These are phyloP conservation scores for Flagelloscypha sp. DNA, from an alignment of 768 basidiomycete species.

Conservation along the genomic window DNA sequence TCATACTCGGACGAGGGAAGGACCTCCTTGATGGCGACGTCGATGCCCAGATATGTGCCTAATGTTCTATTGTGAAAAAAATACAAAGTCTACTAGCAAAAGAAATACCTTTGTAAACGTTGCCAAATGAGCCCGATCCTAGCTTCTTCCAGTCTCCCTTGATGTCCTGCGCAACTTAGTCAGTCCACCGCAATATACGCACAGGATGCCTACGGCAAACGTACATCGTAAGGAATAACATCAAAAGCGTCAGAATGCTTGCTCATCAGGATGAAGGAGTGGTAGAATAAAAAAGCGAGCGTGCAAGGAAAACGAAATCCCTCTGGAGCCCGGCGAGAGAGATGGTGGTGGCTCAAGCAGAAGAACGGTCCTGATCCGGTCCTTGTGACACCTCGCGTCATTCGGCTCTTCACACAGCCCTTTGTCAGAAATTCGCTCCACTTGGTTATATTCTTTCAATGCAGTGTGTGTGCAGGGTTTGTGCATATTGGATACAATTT, in stretches of 20 bases:
- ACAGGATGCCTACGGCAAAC: slow-evolving; percentile 12
- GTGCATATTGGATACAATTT: too few species aligned
- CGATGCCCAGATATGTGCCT: slow-evolving; percentile 90
- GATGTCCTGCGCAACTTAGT: slow-evolving; percentile 52
- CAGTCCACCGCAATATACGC: not conserved
- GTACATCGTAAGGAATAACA: slow-evolving; percentile 78
- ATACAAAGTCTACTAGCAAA: not conserved
- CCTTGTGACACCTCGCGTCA: too few species aligned
- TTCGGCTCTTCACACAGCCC: too few species aligned
- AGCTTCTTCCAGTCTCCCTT: slow-evolving; percentile 83
- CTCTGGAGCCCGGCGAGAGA: too few species aligned
- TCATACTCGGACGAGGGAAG: slow-evolving; percentile 88
- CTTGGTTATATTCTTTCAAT: too few species aligned
- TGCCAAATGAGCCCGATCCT: slow-evolving; percentile 89
- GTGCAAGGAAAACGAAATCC: too few species aligned
- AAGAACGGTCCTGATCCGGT: too few species aligned
- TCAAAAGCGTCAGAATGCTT: slow-evolving; percentile 66
- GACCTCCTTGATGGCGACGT: slow-evolving; percentile 95
- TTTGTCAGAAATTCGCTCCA: too few species aligned
- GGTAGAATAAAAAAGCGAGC: too few species aligned
- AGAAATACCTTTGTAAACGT: slow-evolving; percentile 73
- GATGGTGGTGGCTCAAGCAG: too few species aligned
- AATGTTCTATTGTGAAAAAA: slow-evolving; percentile 2
- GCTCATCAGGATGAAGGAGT: too few species aligned
- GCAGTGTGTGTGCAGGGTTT: too few species aligned